Conservation (phyloP, 2,329 filamentous ascomycete genomes). For the Phaeosphaeria sp. region DNA sequence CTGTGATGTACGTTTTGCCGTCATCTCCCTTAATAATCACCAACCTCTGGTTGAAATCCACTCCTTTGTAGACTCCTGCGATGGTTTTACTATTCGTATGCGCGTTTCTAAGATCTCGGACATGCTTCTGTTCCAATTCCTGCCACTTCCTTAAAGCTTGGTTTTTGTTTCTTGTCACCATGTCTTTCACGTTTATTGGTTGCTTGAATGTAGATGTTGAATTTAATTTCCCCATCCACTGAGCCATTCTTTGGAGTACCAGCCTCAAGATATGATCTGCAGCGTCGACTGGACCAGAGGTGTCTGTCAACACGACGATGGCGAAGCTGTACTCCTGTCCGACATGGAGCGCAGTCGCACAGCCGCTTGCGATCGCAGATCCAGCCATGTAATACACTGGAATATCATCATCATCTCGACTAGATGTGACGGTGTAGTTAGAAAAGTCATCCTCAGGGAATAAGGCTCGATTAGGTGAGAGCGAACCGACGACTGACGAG, state of each 20-base stretch:
- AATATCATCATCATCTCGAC: not conserved
- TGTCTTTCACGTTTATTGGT: not conserved
- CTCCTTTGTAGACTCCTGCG: too few species aligned
- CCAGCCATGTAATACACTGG: conserved; percentile 7
- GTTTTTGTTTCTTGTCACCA: not conserved
- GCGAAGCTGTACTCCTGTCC: not conserved
- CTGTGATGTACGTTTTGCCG: not conserved
- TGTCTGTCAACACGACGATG: conserved; percentile 10
- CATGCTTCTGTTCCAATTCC: not conserved
- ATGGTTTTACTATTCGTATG: too few species aligned
- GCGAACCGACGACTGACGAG: conserved; percentile 3
- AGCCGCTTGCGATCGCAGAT: conserved; percentile 7
- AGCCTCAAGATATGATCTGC: conserved; percentile 8
- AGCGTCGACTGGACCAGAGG: conserved; percentile 10
- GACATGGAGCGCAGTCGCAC: conserved; percentile 2
- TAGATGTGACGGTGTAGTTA: conserved; percentile 2
- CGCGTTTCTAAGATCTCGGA: too few species aligned
- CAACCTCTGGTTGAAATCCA: too few species aligned
- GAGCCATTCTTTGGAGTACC: conserved; percentile 1
- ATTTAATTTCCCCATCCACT: not conserved
- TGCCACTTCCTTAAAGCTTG: not conserved
- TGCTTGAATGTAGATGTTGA: not conserved
- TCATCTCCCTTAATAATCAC: not conserved
- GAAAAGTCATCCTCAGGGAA: conserved; percentile 5
- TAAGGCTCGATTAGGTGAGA: conserved; percentile 5